Evolutionary conservation across 1,284 basidiomycete species (phyloP), one percentile per base, ranked within the genome.

Genomic region (Peniophora sp.): DNA sequence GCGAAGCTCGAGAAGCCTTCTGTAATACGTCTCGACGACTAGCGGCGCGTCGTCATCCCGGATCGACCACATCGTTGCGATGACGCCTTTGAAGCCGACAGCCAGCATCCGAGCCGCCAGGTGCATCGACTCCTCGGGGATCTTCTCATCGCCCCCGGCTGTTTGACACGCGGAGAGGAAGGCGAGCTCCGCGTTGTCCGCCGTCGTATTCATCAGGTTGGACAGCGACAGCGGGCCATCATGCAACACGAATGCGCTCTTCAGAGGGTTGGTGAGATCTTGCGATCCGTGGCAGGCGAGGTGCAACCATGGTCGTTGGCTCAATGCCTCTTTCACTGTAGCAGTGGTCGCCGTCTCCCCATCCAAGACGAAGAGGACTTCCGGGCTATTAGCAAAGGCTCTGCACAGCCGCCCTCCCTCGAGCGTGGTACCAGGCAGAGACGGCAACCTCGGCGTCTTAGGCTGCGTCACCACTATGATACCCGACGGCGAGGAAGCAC

Each of bases 141-240:
- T 53, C 11, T 50, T 50, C 22, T 52, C 48, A 24, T 60, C 56
- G 17, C 55, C 57, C 17, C 53, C 53, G 22, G 58, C 58, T n/a
- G 61, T 61, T 42, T 62, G 54, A 45, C 60, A 63, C 14, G 62
- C 60, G 15, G 57, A 59, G 24, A 62, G 55, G 48, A 60, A 59
- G n/a, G 58, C 60, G 32, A 27, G 0, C 27, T 32, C 27, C 12
- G 27, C 27, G 27, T 32, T 32, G 27, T 5, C 27, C 12, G 12
- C 27, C 18, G 5, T 12, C 23, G 42, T 32, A 12, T 12, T 12
- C 18, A 51, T 46, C 20, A 51, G 18, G 3, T 9, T 17, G 3
- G 20, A 12, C 11, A 47, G 18, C 18, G 45, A 22, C 20, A 47
- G 18, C n/a, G 12, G 43, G 20, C 44, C 36, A 3, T 51, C 35